These are phyloP conservation scores for Streptanthus diversifolius DNA, from an alignment of 345 rosid species.

Conservation along the genomic window DNA sequence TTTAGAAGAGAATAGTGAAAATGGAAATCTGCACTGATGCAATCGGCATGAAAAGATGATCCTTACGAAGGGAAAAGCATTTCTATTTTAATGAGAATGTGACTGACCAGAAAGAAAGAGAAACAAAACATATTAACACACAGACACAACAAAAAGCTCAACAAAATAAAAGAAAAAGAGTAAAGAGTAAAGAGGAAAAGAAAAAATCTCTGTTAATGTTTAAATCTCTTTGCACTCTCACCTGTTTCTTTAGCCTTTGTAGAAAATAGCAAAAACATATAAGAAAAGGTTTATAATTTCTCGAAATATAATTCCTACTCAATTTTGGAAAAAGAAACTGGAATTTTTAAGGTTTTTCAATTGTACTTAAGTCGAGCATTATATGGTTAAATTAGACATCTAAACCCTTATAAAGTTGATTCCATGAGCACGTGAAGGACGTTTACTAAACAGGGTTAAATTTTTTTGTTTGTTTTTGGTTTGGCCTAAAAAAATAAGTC, in stretches of 20 bases:
- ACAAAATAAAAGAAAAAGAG: background rate
- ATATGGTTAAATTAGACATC: conserved; percentile 1
- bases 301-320: background rate
- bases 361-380: background rate
- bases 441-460: conserved; percentile 11
- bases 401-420: conserved; percentile 13
- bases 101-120: conserved; percentile 19
- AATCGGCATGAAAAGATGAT: conserved; percentile 38
- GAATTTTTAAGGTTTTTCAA: background rate
- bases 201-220: background rate
- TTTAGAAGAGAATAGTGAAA: conserved; percentile 13
- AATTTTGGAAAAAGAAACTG: background rate
- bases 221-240: background rate
- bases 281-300: background rate
- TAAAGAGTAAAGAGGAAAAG: background rate
- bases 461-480: background rate
- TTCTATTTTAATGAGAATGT: conserved; percentile 33
- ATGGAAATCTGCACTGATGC: conserved; percentile 24
- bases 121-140: background rate
- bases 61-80: conserved; percentile 30
- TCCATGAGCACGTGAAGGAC: conserved; percentile 30
- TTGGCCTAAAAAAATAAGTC: conserved; percentile 8
- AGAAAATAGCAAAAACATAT: background rate
- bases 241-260: background rate
- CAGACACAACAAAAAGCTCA: background rate